Percentiles rank a stretch among this genome's conserved stretches.
phyloP scores from a whole-genome alignment of 2,329 filamentous ascomycete genomes.

The Colletotrichum noveboracense region DNA sequence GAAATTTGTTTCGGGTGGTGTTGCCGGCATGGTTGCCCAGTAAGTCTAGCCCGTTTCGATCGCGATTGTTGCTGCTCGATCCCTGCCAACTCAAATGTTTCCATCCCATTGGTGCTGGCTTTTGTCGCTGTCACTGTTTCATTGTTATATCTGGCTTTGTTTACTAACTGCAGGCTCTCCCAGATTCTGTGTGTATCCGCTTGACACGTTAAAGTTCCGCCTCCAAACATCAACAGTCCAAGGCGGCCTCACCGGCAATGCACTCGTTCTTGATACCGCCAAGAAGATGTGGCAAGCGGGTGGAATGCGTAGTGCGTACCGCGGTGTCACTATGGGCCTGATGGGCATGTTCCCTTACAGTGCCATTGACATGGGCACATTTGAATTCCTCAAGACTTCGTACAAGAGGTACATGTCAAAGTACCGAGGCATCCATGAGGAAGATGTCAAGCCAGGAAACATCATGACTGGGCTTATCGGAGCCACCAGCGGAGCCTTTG shows the following conservation, averaged over 20 bases:
- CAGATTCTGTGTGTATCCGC: slow-evolving; percentile 90
- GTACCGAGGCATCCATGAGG: slow-evolving; percentile 74
- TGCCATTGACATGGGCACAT: slow-evolving; percentile 94
- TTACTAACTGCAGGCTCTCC: slow-evolving; percentile 25
- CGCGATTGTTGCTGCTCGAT: background rate
- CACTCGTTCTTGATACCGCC: slow-evolving; percentile 81
- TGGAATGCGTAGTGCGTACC: slow-evolving; percentile 80
- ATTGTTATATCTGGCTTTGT: background rate
- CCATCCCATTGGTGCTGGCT: background rate
- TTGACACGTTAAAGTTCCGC: slow-evolving; percentile 82
- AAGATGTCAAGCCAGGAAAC: slow-evolving; percentile 82
- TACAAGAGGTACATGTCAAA: slow-evolving; percentile 75
- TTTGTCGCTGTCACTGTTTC: background rate
- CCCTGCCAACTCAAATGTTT: background rate
- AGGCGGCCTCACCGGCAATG: slow-evolving; percentile 82
- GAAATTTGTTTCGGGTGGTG: slow-evolving; percentile 88
- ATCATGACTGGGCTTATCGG: slow-evolving; percentile 88
- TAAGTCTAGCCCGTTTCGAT: slow-evolving; percentile 43
- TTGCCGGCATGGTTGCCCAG: slow-evolving; percentile 95
- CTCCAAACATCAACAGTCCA: slow-evolving; percentile 95
- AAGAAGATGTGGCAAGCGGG: slow-evolving; percentile 84
- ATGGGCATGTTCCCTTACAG: slow-evolving; percentile 98
- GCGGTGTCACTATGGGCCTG: slow-evolving; percentile 90
- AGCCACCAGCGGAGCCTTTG: slow-evolving; percentile 88
- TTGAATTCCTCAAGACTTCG: slow-evolving; percentile 85